Evolutionary conservation across 495 filamentous ascomycete species (phyloP).

Genomic region (Aspergillus nidulans): DNA sequence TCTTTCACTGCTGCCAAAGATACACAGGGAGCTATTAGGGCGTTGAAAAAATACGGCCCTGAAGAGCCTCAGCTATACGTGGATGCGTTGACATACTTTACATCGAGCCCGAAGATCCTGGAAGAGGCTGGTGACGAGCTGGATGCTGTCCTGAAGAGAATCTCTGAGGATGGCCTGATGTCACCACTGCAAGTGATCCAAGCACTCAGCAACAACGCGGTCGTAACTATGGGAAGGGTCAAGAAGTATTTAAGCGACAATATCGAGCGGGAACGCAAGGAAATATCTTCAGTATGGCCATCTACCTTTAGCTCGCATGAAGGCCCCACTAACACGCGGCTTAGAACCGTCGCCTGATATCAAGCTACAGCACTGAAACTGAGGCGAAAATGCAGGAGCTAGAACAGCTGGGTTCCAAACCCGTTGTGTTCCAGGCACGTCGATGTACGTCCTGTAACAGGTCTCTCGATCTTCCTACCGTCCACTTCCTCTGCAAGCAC

Average conservation of each 20-base stretch:
- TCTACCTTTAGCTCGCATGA: too few relatives aligned
- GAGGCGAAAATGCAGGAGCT: slow-evolving; percentile 74
- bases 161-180: slow-evolving; percentile 87
- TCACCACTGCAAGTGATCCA: slow-evolving; percentile 96
- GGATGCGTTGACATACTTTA: slow-evolving; percentile 89
- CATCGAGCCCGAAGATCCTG: slow-evolving; percentile 73
- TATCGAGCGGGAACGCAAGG: slow-evolving; percentile 79
- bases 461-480: slow-evolving; percentile 75
- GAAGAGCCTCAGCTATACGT: slow-evolving; percentile 92
- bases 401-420: slow-evolving; percentile 66
- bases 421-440: slow-evolving; percentile 83
- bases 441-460: slow-evolving; percentile 76
- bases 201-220: slow-evolving; percentile 75
- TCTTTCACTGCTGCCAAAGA: slow-evolving; percentile 94
- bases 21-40: slow-evolving; percentile 82
- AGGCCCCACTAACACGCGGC: slow-evolving; percentile 15
- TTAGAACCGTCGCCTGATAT: slow-evolving; percentile 75
- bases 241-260: slow-evolving; percentile 87
- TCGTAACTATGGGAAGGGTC: slow-evolving; percentile 95
- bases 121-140: slow-evolving; percentile 83
- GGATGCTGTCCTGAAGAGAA: slow-evolving; percentile 72
- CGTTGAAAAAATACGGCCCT: slow-evolving; percentile 83
- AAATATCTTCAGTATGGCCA: slow-evolving; percentile 62
- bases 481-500: slow-evolving; percentile 96
- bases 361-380: slow-evolving; percentile 83